Evolutionary conservation across 1,139 yeast genomes (phyloP), one percentile per base, ranked within the genome.

Genomic region (Magnusiomyces ingens): DNA sequence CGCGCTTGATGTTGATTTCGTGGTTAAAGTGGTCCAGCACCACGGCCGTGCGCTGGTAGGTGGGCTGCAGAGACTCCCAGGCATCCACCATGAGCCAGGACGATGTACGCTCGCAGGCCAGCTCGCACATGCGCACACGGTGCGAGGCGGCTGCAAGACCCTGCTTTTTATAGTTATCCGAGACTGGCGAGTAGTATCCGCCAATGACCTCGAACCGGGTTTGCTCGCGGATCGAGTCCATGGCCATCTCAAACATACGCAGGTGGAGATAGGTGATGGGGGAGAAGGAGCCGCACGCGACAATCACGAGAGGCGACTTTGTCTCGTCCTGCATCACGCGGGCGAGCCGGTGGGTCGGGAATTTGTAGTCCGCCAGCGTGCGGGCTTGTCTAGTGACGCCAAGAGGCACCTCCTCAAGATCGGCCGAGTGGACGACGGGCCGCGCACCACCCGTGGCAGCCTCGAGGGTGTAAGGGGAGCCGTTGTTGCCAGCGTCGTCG

Each of bases 11-110:
- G 68, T 94, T 93, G 60, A 93, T 85, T 67, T 94, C 99, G 65
- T 91, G 90, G 70, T 93, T 93, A 71, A 93, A 93, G 70, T 93
- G 99, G 69, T 93, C 99, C 67, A 93, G 77, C 4, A 93, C 99
- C 52, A 89, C 78, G 1, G 99, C 98, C 0, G 99, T 93, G 61
- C 99, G 78, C 29, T 96, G 90, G 68, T 94, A 94, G 51, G 81
- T 79, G 0, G 90, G 88, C 68, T 94, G 99, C 57, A 93, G 75
- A 6, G 95, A 85, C 70, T 93, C 99, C 99, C 99, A 93, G 0
- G 98, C 97, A 69, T 93, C 99, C 22, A 93, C 99, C 98, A 93
- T 94, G 49, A 94, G 76, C 98, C 99, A 93, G 29, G 94, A 83
- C 2, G 94, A 84, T 0, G 99, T 93, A 64, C 99, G 79, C 67